Percentiles rank a stretch among this genome's conserved stretches.
Conservation (phyloP, 805 yeast genomes). For the Isabelozyma gotoi region DNA sequence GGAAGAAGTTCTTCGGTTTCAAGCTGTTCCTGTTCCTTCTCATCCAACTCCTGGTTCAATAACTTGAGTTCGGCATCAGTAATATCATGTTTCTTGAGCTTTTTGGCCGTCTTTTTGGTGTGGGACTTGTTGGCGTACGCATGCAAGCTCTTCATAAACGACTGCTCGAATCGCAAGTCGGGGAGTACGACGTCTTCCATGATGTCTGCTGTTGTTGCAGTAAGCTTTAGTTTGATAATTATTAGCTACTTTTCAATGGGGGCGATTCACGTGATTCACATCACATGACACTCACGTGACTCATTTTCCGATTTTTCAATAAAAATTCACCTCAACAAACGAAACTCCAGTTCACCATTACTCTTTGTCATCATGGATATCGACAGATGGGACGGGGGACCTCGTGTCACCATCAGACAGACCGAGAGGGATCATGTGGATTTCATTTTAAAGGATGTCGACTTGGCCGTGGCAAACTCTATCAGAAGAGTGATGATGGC, state of each 20-base stretch:
- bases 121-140: conserved; percentile 24
- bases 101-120: background rate
- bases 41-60: conserved; percentile 16
- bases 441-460: conserved; percentile 83
- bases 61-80: conserved; percentile 17
- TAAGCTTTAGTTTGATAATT: too few species aligned
- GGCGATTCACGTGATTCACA: too few species aligned
- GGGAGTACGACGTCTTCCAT: conserved; percentile 37
- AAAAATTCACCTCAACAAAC: background rate
- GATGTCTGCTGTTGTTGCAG: too few species aligned
- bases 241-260: too few species aligned
- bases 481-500: conserved; percentile 89
- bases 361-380: conserved; percentile 16
- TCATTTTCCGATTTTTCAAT: background rate
- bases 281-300: too few species aligned
- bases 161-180: conserved; percentile 65
- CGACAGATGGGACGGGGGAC: conserved; percentile 45
- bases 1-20: conserved; percentile 12
- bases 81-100: conserved; percentile 4
- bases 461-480: conserved; percentile 88
- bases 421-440: conserved; percentile 87
- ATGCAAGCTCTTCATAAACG: conserved; percentile 43
- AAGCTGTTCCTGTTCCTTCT: conserved; percentile 9
- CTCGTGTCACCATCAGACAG: conserved; percentile 85
- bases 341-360: background rate